Evolutionary conservation across 805 yeast species (phyloP).

Genomic region (Cyberlindnera misumaiensis): DNA sequence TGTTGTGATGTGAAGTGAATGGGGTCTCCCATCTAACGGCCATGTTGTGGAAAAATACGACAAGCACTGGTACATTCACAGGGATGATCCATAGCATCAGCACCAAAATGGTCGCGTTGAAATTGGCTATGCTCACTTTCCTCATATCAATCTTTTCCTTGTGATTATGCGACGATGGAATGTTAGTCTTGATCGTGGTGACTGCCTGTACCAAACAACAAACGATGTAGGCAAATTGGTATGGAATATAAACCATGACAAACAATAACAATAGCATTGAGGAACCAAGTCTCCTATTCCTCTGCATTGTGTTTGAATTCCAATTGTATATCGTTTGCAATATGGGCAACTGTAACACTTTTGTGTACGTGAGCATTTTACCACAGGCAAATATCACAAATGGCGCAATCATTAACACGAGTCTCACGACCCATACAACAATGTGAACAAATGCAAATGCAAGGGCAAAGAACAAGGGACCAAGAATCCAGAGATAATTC

Average conservation of each 20-base stretch:
- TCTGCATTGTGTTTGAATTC: slow-evolving; percentile 4
- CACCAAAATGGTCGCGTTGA: slow-evolving; percentile 54
- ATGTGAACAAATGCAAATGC: slow-evolving; percentile 38
- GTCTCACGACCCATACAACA: slow-evolving; percentile 21
- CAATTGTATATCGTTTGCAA: background rate
- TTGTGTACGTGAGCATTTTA: too few species aligned
- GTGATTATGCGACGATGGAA: background rate
- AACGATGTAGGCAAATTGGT: slow-evolving; percentile 67
- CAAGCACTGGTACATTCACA: slow-evolving; percentile 65
- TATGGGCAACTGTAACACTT: too few species aligned
- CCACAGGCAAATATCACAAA: background rate
- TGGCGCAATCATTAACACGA: slow-evolving; percentile 3
- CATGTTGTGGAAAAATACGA: slow-evolving; percentile 78
- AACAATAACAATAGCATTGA: slow-evolving; percentile 29
- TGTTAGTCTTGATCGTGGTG: slow-evolving; percentile 37
- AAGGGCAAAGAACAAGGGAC: slow-evolving; percentile 45
- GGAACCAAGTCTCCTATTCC: slow-evolving; percentile 14
- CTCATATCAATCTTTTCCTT: slow-evolving; percentile 15
- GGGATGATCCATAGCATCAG: slow-evolving; percentile 76
- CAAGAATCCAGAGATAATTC: slow-evolving; percentile 45
- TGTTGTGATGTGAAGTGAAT: slow-evolving; percentile 80
- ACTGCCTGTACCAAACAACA: slow-evolving; percentile 51
- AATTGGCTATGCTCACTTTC: slow-evolving; percentile 40
- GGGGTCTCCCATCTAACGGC: slow-evolving; percentile 77
- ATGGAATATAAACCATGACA: slow-evolving; percentile 66